Base-by-base conservation (phyloP, 2,329 filamentous ascomycete genomes). In the Penicillium sp. region DNA sequence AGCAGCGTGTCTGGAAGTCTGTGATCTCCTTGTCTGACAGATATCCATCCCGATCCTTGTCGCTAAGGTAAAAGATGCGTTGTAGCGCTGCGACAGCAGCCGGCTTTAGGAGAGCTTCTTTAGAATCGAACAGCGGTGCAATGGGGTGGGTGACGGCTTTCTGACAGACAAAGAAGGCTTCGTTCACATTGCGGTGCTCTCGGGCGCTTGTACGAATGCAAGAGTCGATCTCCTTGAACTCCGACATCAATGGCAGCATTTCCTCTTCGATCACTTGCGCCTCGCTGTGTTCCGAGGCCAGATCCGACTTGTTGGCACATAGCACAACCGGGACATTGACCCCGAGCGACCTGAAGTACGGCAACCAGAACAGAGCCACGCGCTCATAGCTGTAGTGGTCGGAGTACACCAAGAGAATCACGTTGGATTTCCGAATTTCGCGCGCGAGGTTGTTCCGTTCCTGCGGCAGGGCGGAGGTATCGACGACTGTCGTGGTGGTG, bases 341-440 rank as follows among this genome's bases (percentile, higher is more conserved):
- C n/a, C 93, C 93, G 33, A 98, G 81, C 3, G 91, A 95, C 53
- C 93, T 87, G 66, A 98, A 97, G 72, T 96, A 95, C 9, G 93
- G 93, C 81, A 98, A 87, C 93, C 93, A 98, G 72, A 97, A 98
- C 40, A 98, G 78, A 3, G 92, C 93, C 3, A 98, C 91, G 32
- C 93, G 81, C 69, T 98, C 93, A 75, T 97, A 98, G 78, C 91
- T 97, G 76, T 98, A 98, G 73, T 97, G 92, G 69, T 98, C 93
- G 58, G 91, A 91, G 71, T 98, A 98, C 47, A 98, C 91, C 38
- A 98, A 82, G 15, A 97, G 79, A 57, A 98, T 97, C 59, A 96
- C 92, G 68, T 96, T 98, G 65, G 87, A 93, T 71, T 96, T 96
- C 57, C 93, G 85, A 54, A 98, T 91, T 74, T 97, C 93, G 68